Conservation (phyloP, 2,329 filamentous ascomycete genomes). For the Aspergillus pseudoviridinutans region DNA sequence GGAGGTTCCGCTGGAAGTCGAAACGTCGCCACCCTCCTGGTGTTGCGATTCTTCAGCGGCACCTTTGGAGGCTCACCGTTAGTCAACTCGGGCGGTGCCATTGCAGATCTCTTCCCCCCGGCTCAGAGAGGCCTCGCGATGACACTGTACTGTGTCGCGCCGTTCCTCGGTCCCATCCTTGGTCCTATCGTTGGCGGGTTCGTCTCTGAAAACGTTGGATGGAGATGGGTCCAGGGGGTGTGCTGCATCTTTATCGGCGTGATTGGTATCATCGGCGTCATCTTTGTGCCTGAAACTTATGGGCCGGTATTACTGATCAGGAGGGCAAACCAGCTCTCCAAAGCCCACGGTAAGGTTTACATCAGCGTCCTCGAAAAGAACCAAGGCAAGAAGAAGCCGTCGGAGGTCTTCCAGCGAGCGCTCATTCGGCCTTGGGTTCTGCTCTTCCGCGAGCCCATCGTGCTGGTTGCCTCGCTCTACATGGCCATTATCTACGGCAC, state of each 20-base stretch:
- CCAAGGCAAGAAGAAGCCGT: not conserved
- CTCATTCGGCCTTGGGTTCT: slow-evolving; percentile 2
- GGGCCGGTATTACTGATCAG: slow-evolving; percentile 1
- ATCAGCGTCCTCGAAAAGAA: slow-evolving; percentile 1
- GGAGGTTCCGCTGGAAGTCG: slow-evolving; percentile 46
- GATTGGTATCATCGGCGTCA: not conserved
- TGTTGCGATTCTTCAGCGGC: slow-evolving; percentile 55
- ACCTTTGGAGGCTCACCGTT: slow-evolving; percentile 23
- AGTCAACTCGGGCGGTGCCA: slow-evolving; percentile 1
- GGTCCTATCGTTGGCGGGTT: slow-evolving; percentile 7
- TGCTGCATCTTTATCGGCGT: not conserved
- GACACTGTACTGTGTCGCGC: slow-evolving; percentile 3
- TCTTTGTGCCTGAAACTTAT: slow-evolving; percentile 5
- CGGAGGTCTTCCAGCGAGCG: not conserved
- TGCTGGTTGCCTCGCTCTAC: slow-evolving; percentile 10
- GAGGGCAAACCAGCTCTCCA: not conserved
- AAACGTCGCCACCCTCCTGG: slow-evolving; percentile 54
- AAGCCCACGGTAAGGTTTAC: slow-evolving; percentile 4
- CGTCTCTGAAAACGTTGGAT: slow-evolving; percentile 3
- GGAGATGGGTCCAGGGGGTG: slow-evolving; percentile 5
- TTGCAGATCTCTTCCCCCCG: slow-evolving; percentile 3
- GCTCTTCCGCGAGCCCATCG: slow-evolving; percentile 9
- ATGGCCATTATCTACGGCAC: slow-evolving; percentile 16
- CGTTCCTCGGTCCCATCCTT: slow-evolving; percentile 3
- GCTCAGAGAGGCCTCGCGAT: slow-evolving; percentile 5